phyloP scores from a whole-genome alignment of 2,329 filamentous ascomycete genomes.

The Pseudogymnoascus sp. region DNA sequence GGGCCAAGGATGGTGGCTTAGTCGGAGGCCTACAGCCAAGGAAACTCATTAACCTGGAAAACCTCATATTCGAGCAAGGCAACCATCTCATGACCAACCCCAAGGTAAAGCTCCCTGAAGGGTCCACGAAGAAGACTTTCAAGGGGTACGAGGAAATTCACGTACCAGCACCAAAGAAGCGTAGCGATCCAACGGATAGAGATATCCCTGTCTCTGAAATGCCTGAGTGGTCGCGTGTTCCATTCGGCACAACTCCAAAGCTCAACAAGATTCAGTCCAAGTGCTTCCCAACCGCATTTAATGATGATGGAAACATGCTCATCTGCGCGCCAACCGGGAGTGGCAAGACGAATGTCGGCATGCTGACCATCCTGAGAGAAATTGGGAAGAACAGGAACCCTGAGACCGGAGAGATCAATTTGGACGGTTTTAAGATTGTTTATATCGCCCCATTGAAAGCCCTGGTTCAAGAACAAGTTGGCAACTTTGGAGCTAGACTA shows the following conservation, averaged over 20 bases:
- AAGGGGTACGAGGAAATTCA: slow-evolving; percentile 99
- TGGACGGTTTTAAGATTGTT: slow-evolving; percentile 97
- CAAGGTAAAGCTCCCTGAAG: slow-evolving; percentile 86
- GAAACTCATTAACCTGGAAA: slow-evolving; percentile 86
- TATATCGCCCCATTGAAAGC: slow-evolving; percentile 96
- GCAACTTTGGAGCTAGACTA: slow-evolving; percentile 88
- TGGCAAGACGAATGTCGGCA: slow-evolving; percentile 97
- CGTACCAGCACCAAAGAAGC: slow-evolving; percentile 85
- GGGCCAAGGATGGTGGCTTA: slow-evolving; percentile 55
- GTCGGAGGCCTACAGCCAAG: slow-evolving; percentile 79
- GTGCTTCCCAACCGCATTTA: slow-evolving; percentile 84
- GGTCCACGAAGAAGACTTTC: slow-evolving; percentile 89
- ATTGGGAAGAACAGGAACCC: slow-evolving; percentile 91
- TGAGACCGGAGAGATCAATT: slow-evolving; percentile 82
- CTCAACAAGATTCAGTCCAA: slow-evolving; percentile 94
- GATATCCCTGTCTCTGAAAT: slow-evolving; percentile 79
- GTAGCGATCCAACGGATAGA: slow-evolving; percentile 68
- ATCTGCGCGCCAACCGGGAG: slow-evolving; percentile 95
- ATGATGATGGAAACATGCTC: slow-evolving; percentile 94
- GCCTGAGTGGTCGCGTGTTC: slow-evolving; percentile 82
- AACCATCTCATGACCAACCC: slow-evolving; percentile 99
- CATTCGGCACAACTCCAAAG: slow-evolving; percentile 78
- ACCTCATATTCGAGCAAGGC: slow-evolving; percentile 92
- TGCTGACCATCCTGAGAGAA: slow-evolving; percentile 92
- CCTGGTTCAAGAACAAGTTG: slow-evolving; percentile 93